Evolutionary conservation across 2,329 filamentous ascomycete genomes (phyloP).

Genomic region (Trichoderma breve): DNA sequence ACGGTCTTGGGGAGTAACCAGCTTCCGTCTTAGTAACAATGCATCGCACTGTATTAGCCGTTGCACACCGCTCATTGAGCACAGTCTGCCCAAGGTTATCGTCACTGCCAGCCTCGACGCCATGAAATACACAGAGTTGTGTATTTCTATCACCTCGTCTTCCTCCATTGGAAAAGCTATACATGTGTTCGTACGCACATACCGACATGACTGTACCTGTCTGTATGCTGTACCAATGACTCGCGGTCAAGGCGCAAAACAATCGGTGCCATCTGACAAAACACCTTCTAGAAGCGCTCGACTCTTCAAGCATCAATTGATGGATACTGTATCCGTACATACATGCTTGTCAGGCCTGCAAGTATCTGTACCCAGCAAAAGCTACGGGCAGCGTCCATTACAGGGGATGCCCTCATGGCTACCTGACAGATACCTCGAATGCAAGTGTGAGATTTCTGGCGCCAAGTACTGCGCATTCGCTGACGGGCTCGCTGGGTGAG

Average conservation of each 20-base stretch:
- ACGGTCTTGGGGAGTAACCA: background rate
- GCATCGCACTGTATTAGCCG: conserved; percentile 30
- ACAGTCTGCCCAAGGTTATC: conserved; percentile 22
- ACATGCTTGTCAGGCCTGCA: background rate
- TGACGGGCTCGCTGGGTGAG: background rate
- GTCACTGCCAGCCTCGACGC: conserved; percentile 27
- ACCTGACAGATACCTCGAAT: background rate
- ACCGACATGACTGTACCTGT: background rate
- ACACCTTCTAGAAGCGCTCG: conserved; percentile 9
- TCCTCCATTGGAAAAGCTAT: background rate
- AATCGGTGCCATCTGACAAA: background rate
- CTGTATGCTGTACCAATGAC: background rate
- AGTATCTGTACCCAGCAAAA: background rate
- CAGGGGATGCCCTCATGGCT: background rate
- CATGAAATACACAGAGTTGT: background rate
- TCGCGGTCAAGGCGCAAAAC: background rate
- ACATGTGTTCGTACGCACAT: background rate
- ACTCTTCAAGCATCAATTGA: background rate
- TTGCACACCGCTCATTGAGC: conserved; percentile 15
- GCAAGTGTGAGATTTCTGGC: background rate
- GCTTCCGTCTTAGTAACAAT: background rate
- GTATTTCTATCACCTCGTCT: background rate
- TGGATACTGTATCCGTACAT: background rate
- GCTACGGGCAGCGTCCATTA: background rate
- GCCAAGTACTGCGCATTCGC: background rate